These are phyloP conservation scores for Blastobotrys persicus DNA, from an alignment of 1,139 yeast genomes.

Conservation along the genomic window DNA sequence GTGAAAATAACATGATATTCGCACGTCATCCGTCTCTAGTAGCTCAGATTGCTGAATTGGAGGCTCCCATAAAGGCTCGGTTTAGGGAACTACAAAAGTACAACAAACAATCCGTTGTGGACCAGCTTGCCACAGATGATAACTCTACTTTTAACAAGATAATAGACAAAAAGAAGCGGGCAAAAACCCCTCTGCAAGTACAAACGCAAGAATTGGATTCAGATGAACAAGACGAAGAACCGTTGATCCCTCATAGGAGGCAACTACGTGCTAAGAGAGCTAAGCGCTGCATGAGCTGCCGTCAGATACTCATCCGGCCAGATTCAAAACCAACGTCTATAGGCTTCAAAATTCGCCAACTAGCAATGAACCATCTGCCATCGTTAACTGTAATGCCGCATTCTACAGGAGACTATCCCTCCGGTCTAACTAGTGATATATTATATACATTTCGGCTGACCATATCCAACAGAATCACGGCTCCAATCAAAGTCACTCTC, in stretches of 20 bases:
- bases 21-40: slow-evolving; percentile 19
- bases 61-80: slow-evolving; percentile 9
- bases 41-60: slow-evolving; percentile 4
- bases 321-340: slow-evolving; percentile 30
- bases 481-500: slow-evolving; percentile 27
- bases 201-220: slow-evolving; percentile 1
- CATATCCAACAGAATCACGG: slow-evolving; percentile 30
- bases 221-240: not conserved
- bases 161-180: slow-evolving; percentile 10
- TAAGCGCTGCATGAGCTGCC: slow-evolving; percentile 34
- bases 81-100: slow-evolving; percentile 14
- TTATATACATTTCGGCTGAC: slow-evolving; percentile 24
- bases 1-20: slow-evolving; percentile 19
- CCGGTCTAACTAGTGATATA: slow-evolving; percentile 11
- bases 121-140: slow-evolving; percentile 11
- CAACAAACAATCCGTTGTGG: slow-evolving; percentile 14
- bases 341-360: slow-evolving; percentile 25
- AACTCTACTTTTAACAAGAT: slow-evolving; percentile 10
- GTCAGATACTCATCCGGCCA: slow-evolving; percentile 31
- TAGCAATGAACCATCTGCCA: slow-evolving; percentile 33
- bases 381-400: slow-evolving; percentile 20
- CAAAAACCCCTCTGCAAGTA: slow-evolving; percentile 1
- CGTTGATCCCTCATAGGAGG: slow-evolving; percentile 1
- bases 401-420: slow-evolving; percentile 17
- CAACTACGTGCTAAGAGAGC: slow-evolving; percentile 30